phyloP scores from a whole-genome alignment of 2,329 filamentous ascomycete genomes.

The Lachnellula arida region DNA sequence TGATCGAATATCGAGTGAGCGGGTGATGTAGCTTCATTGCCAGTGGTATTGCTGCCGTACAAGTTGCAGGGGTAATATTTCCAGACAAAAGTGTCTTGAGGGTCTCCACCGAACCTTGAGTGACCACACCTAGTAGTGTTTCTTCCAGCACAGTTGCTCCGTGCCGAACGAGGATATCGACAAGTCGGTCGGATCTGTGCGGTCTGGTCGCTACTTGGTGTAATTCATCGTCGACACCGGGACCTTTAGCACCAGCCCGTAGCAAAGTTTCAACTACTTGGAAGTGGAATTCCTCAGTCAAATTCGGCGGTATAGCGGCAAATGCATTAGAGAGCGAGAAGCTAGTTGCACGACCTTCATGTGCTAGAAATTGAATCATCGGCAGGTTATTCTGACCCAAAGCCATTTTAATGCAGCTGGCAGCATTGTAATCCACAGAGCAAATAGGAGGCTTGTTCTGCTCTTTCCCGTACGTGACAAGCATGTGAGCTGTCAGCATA shows the following conservation, averaged over 20 bases:
- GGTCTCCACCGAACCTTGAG: slow-evolving; percentile 7
- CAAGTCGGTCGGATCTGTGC: slow-evolving; percentile 6
- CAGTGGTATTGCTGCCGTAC: slow-evolving; percentile 37
- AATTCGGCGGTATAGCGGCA: slow-evolving; percentile 10
- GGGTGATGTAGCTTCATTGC: slow-evolving; percentile 44
- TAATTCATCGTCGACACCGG: slow-evolving; percentile 12
- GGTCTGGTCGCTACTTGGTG: slow-evolving; percentile 1
- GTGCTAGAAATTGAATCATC: slow-evolving; percentile 12
- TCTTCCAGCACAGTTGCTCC: slow-evolving; percentile 7
- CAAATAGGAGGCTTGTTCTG: slow-evolving; percentile 11
- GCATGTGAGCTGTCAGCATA: slow-evolving; percentile 16
- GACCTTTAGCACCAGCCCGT: slow-evolving; percentile 12
- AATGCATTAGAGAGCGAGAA: slow-evolving; percentile 14
- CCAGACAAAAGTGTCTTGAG: slow-evolving; percentile 7
- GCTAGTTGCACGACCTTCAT: slow-evolving; percentile 11
- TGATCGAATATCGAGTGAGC: slow-evolving; percentile 42
- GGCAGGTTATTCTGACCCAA: slow-evolving; percentile 10
- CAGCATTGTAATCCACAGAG: slow-evolving; percentile 25
- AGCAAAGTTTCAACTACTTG: slow-evolving; percentile 13
- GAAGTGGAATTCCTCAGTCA: slow-evolving; percentile 4
- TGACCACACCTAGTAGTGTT: slow-evolving; percentile 7
- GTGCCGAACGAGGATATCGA: slow-evolving; percentile 13
- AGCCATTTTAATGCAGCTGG: slow-evolving; percentile 18
- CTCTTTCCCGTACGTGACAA: slow-evolving; percentile 17
- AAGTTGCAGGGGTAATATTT: neutral